Conservation (phyloP, 306 rosid species). For the Medicago lupulina region DNA sequence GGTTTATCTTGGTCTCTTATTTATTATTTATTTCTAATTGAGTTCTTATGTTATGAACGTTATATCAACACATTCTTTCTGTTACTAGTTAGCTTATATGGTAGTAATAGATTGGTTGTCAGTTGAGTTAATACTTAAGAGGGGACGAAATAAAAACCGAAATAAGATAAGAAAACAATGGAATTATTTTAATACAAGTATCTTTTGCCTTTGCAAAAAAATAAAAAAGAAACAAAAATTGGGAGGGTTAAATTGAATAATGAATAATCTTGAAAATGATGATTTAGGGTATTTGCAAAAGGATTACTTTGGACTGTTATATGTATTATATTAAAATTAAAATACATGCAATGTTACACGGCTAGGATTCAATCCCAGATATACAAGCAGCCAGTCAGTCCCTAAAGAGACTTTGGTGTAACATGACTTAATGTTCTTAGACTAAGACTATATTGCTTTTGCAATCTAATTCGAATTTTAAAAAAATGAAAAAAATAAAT, state of each 20-base stretch:
- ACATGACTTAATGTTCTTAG: neutral
- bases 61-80: too few species aligned
- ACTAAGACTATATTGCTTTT: constrained; percentile 7
- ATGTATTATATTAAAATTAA: too few species aligned
- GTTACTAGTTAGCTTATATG: neutral
- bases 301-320: neutral
- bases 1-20: neutral
- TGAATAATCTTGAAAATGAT: neutral
- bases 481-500: neutral
- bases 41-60: too few species aligned
- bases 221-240: too few species aligned
- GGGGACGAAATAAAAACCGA: neutral
- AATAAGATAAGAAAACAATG: neutral
- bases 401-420: neutral
- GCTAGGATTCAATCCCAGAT: neutral
- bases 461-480: constrained; percentile 1
- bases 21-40: too few species aligned
- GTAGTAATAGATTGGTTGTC: neutral
- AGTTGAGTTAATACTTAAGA: neutral
- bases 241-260: neutral
- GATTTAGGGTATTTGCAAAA: neutral
- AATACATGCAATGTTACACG: neutral
- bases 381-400: neutral
- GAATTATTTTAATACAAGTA: too few species aligned
- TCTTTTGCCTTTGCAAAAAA: too few species aligned